Conservation (phyloP, 495 filamentous ascomycete species). For the Cercophora sp. region DNA sequence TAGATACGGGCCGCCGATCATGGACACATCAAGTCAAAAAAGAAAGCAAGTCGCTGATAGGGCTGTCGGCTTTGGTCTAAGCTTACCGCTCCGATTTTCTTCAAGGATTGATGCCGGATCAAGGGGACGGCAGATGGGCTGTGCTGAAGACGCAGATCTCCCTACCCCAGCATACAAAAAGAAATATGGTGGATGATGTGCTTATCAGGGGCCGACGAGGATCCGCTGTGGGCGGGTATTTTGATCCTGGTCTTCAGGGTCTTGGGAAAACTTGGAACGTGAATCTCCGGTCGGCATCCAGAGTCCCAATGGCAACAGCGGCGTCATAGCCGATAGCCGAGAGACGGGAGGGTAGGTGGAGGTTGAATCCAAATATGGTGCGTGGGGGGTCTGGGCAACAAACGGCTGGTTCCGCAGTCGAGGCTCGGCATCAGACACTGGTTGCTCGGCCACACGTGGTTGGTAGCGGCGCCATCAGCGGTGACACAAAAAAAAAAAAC, state of each 20-base stretch:
- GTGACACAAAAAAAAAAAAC: background rate
- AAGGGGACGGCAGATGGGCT: background rate
- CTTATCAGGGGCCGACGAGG: background rate
- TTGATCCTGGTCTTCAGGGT: background rate
- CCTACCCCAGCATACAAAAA: conserved; percentile 1
- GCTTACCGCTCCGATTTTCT: too few relatives aligned
- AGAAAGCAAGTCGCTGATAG: too few relatives aligned
- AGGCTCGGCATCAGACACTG: background rate
- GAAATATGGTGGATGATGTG: background rate
- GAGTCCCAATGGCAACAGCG: background rate
- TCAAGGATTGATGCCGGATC: too few relatives aligned
- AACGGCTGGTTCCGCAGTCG: background rate
- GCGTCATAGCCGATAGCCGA: background rate
- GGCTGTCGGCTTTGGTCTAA: too few relatives aligned
- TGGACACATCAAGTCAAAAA: too few relatives aligned
- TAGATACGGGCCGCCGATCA: too few relatives aligned
- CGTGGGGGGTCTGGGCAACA: background rate
- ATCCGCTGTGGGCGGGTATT: background rate
- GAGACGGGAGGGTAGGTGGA: background rate
- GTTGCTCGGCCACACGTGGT: background rate
- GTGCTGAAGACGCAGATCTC: background rate
- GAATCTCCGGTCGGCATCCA: background rate
- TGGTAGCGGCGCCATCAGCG: too few relatives aligned
- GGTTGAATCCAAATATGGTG: background rate
- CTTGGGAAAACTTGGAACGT: background rate